These are phyloP conservation scores for Eucalyptus tenuipes DNA, from an alignment of 345 rosid species.

Conservation along the genomic window DNA sequence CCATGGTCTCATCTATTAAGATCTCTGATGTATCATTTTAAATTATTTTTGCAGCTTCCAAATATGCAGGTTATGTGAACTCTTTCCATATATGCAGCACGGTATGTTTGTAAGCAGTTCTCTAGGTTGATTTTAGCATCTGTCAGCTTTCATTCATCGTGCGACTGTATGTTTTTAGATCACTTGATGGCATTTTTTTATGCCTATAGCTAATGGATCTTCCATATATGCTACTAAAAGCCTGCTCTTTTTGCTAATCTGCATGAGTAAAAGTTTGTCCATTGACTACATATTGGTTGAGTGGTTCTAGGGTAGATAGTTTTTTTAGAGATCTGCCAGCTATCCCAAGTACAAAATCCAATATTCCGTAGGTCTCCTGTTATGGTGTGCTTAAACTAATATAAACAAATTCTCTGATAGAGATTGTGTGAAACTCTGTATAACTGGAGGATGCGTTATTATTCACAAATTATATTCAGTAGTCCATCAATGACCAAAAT, in stretches of 20 bases:
- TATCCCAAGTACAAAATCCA: neutral
- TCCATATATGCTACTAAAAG: neutral
- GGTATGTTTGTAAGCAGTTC: conserved; percentile 27
- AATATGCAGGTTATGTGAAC: conserved; percentile 64
- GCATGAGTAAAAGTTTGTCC: neutral
- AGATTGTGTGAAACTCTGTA: neutral
- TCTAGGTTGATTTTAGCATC: neutral
- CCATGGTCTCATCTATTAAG: neutral
- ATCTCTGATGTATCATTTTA: neutral
- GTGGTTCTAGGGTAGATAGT: neutral
- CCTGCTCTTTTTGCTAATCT: neutral
- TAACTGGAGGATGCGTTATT: neutral
- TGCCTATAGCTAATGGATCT: neutral
- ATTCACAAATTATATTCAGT: neutral
- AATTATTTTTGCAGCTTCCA: conserved; percentile 27
- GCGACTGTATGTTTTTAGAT: neutral
- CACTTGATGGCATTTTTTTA: neutral
- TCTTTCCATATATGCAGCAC: conserved; percentile 18
- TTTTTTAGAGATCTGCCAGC: neutral
- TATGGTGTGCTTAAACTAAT: neutral
- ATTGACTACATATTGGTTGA: neutral
- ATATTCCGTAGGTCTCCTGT: neutral
- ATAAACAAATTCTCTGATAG: neutral
- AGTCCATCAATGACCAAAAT: neutral
- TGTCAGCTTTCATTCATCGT: neutral